These are phyloP conservation scores for Eucalyptus guilfoylei DNA, from an alignment of 345 rosid genomes.

Conservation along the genomic window DNA sequence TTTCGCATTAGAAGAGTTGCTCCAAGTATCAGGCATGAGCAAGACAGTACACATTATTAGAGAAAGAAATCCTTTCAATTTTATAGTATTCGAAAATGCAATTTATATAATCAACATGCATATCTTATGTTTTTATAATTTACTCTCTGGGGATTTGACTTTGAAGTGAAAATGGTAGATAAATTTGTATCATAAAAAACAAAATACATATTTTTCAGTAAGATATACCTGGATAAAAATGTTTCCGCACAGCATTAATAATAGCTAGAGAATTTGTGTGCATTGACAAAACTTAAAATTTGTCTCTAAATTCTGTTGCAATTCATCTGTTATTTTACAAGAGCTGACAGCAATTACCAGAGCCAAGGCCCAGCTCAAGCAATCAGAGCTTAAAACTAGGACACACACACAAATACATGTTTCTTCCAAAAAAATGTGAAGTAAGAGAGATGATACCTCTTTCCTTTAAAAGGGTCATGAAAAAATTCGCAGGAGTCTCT, in stretches of 20 bases:
- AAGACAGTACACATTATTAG: not conserved
- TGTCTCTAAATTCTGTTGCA: not conserved
- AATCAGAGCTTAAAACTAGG: not conserved
- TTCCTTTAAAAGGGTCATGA: slow-evolving; percentile 82
- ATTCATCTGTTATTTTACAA: not conserved
- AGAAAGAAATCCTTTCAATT: not conserved
- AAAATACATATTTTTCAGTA: not conserved
- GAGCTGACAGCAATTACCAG: not conserved
- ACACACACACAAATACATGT: not conserved
- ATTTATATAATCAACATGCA: not conserved
- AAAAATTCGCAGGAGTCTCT: slow-evolving; percentile 78
- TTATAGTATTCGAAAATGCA: not conserved
- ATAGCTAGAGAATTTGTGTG: not conserved
- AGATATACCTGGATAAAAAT: not conserved
- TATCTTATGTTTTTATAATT: not conserved
- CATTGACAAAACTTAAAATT: not conserved
- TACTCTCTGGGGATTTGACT: not conserved
- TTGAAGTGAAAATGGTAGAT: not conserved
- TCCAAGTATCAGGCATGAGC: not conserved
- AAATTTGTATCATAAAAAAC: not conserved
- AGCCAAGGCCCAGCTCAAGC: not conserved
- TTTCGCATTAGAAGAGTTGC: not conserved
- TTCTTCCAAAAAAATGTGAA: not conserved
- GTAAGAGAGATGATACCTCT: slow-evolving; percentile 30
- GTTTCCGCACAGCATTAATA: not conserved